Evolutionary conservation across 2,329 filamentous ascomycete genomes (phyloP).

Genomic region (Botrytis fabae): DNA sequence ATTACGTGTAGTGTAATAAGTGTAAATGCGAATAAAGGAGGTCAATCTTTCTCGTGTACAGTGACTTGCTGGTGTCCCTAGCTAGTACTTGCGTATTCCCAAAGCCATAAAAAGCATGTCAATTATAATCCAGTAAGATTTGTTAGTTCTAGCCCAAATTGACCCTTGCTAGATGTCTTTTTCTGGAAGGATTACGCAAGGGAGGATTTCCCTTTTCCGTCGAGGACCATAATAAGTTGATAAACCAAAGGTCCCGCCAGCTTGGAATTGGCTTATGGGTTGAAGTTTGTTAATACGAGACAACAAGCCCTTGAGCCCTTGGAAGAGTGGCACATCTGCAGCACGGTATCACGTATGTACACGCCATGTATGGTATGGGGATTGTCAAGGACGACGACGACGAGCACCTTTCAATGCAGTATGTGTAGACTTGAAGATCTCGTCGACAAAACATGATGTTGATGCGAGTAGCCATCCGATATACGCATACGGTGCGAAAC

Average conservation of each 20-base stretch:
- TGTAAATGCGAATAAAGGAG: conserved; percentile 19
- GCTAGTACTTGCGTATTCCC: not conserved
- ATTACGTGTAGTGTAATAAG: not conserved
- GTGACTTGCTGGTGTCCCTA: not conserved
- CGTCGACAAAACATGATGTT: not conserved
- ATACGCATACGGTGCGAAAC: too few species aligned
- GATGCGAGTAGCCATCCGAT: not conserved
- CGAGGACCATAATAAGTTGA: not conserved
- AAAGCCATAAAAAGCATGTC: not conserved
- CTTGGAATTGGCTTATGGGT: not conserved
- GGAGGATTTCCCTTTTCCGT: not conserved
- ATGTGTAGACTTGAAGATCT: too few species aligned
- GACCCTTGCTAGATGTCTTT: not conserved
- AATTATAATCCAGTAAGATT: not conserved
- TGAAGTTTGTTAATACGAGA: conserved; percentile 10
- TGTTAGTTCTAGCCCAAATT: not conserved
- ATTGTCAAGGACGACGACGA: not conserved
- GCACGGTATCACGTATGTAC: too few species aligned
- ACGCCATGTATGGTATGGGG: too few species aligned
- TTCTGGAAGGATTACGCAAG: conserved; percentile 3
- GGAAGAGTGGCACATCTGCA: not conserved
- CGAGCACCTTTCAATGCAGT: too few species aligned
- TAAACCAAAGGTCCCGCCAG: not conserved
- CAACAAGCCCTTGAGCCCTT: not conserved
- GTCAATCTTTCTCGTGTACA: not conserved